Evolutionary conservation across 1,139 yeast species (phyloP).

Genomic region (Blastobotrys buckinghamii): DNA sequence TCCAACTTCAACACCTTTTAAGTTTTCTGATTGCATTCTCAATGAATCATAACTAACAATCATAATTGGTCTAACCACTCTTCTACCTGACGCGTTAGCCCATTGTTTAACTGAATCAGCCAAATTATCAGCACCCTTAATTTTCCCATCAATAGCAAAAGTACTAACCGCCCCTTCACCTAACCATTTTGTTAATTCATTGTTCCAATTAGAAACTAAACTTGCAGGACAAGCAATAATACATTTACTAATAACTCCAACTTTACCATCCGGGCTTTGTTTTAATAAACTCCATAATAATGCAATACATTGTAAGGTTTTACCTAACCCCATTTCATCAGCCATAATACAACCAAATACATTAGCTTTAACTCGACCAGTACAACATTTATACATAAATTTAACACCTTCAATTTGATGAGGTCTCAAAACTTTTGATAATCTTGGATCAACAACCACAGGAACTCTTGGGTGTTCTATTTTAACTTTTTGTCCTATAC

Average conservation of each 20-base stretch:
- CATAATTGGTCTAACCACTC: slow-evolving; percentile 86
- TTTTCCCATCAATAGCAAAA: slow-evolving; percentile 85
- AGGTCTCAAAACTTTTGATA: slow-evolving; percentile 81
- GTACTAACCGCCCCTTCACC: slow-evolving; percentile 90
- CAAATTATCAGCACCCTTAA: slow-evolving; percentile 43
- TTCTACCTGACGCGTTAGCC: slow-evolving; percentile 86
- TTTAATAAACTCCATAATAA: slow-evolving; percentile 88
- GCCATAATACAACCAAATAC: slow-evolving; percentile 99
- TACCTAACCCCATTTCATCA: slow-evolving; percentile 98
- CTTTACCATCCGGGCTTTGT: slow-evolving; percentile 83
- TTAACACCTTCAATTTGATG: slow-evolving; percentile 96
- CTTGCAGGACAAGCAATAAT: slow-evolving; percentile 96
- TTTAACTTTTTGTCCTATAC: slow-evolving; percentile 52
- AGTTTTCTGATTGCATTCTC: slow-evolving; percentile 73
- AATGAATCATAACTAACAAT: slow-evolving; percentile 95
- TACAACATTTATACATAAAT: slow-evolving; percentile 81
- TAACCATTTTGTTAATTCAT: slow-evolving; percentile 91
- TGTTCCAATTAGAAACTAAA: slow-evolving; percentile 94
- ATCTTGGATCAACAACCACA: slow-evolving; percentile 88
- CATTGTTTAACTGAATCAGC: slow-evolving; percentile 69
- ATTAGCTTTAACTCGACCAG: slow-evolving; percentile 78
- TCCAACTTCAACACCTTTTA: slow-evolving; percentile 80
- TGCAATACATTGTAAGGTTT: slow-evolving; percentile 88
- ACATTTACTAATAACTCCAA: slow-evolving; percentile 77
- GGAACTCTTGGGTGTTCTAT: slow-evolving; percentile 56